Evolutionary conservation across 345 rosid species (phyloP).

Genomic region (Fremontodendron californicum): DNA sequence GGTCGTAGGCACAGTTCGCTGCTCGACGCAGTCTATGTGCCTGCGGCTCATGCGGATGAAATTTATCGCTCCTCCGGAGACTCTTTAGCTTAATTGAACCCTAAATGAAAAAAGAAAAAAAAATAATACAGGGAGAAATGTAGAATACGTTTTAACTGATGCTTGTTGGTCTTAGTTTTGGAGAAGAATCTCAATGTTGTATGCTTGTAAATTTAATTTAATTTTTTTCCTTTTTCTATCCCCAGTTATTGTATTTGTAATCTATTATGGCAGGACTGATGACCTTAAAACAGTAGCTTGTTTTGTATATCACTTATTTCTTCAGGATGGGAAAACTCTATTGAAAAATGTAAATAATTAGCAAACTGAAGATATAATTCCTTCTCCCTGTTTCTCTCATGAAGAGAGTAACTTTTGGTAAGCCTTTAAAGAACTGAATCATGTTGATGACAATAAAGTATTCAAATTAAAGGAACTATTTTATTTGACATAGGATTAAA

Average conservation of each 20-base stretch:
- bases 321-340: background rate
- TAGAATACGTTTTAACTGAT: background rate
- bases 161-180: background rate
- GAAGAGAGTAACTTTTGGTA: too few relatives aligned
- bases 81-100: background rate
- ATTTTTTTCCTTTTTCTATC: background rate
- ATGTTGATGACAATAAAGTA: too few relatives aligned
- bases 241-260: background rate
- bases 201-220: background rate
- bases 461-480: too few relatives aligned
- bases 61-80: slow-evolving; percentile 5
- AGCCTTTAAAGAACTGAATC: too few relatives aligned
- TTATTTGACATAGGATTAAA: too few relatives aligned
- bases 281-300: background rate
- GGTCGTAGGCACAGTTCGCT: slow-evolving; percentile 11
- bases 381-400: background rate
- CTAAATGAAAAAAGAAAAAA: background rate
- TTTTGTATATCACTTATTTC: background rate
- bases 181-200: background rate
- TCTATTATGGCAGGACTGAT: background rate
- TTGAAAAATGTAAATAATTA: background rate
- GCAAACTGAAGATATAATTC: background rate
- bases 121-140: background rate
- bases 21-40: slow-evolving; percentile 16
- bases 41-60: background rate